Conservation (phyloP, 352 stramenopile species). For the Pythium brachiatum region DNA sequence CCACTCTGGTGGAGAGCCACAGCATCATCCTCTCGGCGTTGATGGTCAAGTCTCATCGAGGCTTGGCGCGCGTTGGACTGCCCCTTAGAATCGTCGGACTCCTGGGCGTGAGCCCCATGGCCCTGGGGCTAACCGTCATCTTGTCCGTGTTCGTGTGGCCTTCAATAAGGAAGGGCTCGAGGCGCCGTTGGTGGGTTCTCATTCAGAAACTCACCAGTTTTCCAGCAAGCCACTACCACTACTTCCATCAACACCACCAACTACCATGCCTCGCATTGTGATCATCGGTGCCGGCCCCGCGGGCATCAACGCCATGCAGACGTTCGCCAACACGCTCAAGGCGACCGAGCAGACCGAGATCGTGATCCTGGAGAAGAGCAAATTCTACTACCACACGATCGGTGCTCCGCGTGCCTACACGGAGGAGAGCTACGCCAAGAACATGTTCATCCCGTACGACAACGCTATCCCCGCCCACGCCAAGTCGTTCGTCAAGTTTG, state of each 20-base stretch:
- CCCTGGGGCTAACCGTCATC: too few relatives aligned
- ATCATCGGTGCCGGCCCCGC: slow-evolving; percentile 50
- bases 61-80: too few relatives aligned
- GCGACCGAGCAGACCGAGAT: slow-evolving; percentile 39
- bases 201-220: not conserved
- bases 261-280: slow-evolving; percentile 31
- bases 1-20: not conserved
- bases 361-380: slow-evolving; percentile 50
- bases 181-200: not conserved
- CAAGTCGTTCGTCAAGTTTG: slow-evolving; percentile 2
- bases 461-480: slow-evolving; percentile 34
- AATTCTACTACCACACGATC: slow-evolving; percentile 41
- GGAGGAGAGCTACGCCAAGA: slow-evolving; percentile 37
- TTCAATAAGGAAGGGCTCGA: too few relatives aligned
- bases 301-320: slow-evolving; percentile 36
- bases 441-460: slow-evolving; percentile 61
- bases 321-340: slow-evolving; percentile 34
- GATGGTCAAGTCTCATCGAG: too few relatives aligned
- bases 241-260: not conserved
- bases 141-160: too few relatives aligned
- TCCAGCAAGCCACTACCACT: not conserved
- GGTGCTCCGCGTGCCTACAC: slow-evolving; percentile 47
- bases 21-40: not conserved
- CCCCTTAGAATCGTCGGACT: too few relatives aligned
- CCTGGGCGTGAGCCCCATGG: too few relatives aligned